Evolutionary conservation across 352 stramenopile species (phyloP), one percentile per base, ranked within the genome.

Genomic region (Phytophthora capsici): DNA sequence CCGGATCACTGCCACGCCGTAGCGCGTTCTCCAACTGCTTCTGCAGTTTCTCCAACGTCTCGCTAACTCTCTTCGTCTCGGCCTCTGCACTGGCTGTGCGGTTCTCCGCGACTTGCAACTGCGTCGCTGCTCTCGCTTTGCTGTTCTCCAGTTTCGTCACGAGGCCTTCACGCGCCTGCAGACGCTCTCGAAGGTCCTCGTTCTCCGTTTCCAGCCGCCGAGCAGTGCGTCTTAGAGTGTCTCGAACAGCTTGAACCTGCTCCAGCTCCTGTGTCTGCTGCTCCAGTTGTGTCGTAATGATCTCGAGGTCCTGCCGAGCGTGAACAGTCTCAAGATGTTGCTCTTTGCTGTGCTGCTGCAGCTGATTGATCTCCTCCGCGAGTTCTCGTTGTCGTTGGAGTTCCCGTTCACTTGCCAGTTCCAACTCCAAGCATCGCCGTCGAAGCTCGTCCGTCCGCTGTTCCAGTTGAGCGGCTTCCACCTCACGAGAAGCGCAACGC

Each of bases 361-460:
- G 32, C 19, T 66, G 32, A 23, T 28, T 30, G n/a, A 77, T 66
- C 34, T 69, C 47, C 22, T 62, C 50, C 14, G 41, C 26, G 2
- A 79, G 45, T 25, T 79, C 66, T 37, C 44, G 61, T 36, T 67
- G 57, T 0, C 57, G 51, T n/a, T 78, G 63, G 3, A 71, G 64
- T 10, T 68, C 69, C 0, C 66, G 57, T 55, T 83, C 63, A 0
- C 47, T 38, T 17, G 75, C 75, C 20, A 89, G 56, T 41, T 85
- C 75, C 19, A 85, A 25, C 57, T 78, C 69, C n/a, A 78, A 50
- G 23, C 78, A 87, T n/a, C 73, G 66, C 1, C 77, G 80, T 25
- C 72, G 68, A 16, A 86, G 53, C 26, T 72, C 65, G 34, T 88
- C 71, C 20, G 59, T 40, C 4, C 56, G 52, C 17, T 58, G 63